These are phyloP conservation scores for Populus pruinosa DNA, from an alignment of 345 rosid genomes.

Conservation along the genomic window DNA sequence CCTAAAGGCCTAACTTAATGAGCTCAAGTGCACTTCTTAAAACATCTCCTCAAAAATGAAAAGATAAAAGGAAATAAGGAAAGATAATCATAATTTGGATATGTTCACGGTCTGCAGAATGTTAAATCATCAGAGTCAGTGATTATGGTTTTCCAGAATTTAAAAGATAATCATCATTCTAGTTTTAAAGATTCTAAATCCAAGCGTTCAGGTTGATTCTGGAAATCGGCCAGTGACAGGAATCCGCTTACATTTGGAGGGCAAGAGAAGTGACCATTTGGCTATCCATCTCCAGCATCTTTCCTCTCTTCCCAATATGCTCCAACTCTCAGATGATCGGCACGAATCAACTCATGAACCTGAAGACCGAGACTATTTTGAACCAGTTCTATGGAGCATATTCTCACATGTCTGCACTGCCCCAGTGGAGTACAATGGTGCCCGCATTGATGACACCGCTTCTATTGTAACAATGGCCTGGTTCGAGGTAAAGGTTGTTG, in stretches of 20 bases:
- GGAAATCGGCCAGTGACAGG: slow-evolving; percentile 85
- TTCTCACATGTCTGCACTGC: slow-evolving; percentile 91
- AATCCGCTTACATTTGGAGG: slow-evolving; percentile 82
- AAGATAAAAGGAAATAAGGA: not conserved
- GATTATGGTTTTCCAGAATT: not conserved
- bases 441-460: slow-evolving; percentile 60
- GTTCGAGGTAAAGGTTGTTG: slow-evolving; percentile 81
- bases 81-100: not conserved
- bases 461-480: slow-evolving; percentile 85
- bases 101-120: not conserved
- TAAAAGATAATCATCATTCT: not conserved
- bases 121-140: not conserved
- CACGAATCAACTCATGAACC: slow-evolving; percentile 51
- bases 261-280: slow-evolving; percentile 81
- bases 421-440: slow-evolving; percentile 63
- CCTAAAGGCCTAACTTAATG: not conserved
- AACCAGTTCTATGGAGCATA: slow-evolving; percentile 87
- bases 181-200: slow-evolving; percentile 4
- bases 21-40: not conserved
- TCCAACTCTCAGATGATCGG: slow-evolving; percentile 60
- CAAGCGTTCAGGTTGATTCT: slow-evolving; percentile 58
- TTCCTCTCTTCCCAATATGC: slow-evolving; percentile 51
- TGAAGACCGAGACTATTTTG: slow-evolving; percentile 56
- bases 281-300: slow-evolving; percentile 94
- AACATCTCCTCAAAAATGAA: not conserved